Base-by-base conservation (phyloP, 768 basidiomycete genomes). In the Coprinopsis strossmayeri region DNA sequence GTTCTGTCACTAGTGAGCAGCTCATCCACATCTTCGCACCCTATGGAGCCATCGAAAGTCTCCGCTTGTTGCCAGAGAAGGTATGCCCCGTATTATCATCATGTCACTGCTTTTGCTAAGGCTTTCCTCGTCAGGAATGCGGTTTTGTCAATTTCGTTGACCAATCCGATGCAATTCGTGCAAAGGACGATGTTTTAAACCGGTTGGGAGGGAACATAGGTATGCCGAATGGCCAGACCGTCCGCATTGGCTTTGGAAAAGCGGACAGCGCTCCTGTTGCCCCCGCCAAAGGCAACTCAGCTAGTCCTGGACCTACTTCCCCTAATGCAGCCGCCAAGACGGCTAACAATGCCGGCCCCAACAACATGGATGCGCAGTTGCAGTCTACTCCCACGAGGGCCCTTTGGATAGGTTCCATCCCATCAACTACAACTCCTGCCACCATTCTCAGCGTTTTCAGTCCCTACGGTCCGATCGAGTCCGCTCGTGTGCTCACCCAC, bases 71-170 rank as follows among this genome's bases (percentile, higher is more conserved):
- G 48, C 95, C 95, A 4, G 96, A 99, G 70, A 99, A 99, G 86
- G 94, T 94, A 39, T 55, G 56, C 55, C 34, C n/a, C n/a, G n/a
- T 50, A 37, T 41, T 53, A 20, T 24, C 41, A 17, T 45, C 50
- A 43, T 48, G 21, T 13, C 13, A 18, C 23, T 39, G 39, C 15
- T 23, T 45, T 21, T 37, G 21, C 15, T 43, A 18, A 38, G 44
- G 32, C 43, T 41, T 47, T 30, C 24, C 25, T 44, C 44, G 50
- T 30, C 52, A 97, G 94, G 93, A 96, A 64, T 99, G 96, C 62
- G 96, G 95, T 7, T 99, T 99, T 63, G 95, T 99, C 62, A 99
- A 99, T 63, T 99, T 96, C 63, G 91, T 96, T 38, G 93, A 96
- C 55, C 87, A 90, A 62, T 77, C 82, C 1, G 95, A 98, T 64